Evolutionary conservation across 306 rosid genomes (phyloP).

Genomic region (Styphnolobium japonicum): DNA sequence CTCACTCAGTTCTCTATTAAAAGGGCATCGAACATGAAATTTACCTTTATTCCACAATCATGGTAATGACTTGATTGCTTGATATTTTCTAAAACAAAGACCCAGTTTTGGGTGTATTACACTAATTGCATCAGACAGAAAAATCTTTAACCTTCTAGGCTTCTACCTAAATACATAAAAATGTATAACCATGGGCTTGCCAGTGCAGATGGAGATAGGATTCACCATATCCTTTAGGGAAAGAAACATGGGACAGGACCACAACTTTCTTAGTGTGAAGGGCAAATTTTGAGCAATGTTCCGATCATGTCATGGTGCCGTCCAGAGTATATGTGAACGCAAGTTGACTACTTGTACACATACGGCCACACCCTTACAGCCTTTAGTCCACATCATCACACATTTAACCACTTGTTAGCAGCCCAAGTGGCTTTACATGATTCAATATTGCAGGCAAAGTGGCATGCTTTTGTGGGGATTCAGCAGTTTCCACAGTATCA

Average conservation of each 20-base stretch:
- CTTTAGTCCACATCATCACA: neutral
- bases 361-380: neutral
- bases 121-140: neutral
- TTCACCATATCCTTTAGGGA: neutral
- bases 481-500: neutral
- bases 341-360: constrained; percentile 1
- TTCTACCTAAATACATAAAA: neutral
- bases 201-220: neutral
- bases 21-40: constrained; percentile 17
- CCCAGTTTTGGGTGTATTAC: neutral
- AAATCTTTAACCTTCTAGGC: neutral
- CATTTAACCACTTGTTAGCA: neutral
- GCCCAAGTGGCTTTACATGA: neutral
- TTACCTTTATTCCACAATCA: neutral
- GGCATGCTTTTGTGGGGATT: neutral
- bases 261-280: neutral
- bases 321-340: constrained; percentile 8
- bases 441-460: constrained; percentile 2
- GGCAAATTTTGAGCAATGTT: neutral
- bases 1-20: neutral
- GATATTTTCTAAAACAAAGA: neutral
- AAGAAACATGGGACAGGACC: neutral
- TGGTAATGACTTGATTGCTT: neutral
- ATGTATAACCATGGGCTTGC: neutral
- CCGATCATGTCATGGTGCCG: neutral